A percentile compares a stretch with the other conserved stretches of the same genome.
phyloP scores from a whole-genome alignment of 202 grass and related monocot genomes.

The Musa balbisiana region DNA sequence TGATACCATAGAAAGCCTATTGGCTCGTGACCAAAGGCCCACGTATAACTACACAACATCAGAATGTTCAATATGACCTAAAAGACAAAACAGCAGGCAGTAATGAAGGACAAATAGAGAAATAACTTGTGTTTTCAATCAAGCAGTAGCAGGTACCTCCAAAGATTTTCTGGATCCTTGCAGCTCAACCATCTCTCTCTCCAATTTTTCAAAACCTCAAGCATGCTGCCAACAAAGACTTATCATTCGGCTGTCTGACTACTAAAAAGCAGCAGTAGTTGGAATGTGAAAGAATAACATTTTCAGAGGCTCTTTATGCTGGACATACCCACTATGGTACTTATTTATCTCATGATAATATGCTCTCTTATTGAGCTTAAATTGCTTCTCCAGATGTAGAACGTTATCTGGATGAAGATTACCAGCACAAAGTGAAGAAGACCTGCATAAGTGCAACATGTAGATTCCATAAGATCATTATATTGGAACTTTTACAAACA shows the following conservation, averaged over 20 bases:
- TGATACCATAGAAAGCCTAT: no score
- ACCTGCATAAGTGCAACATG: conserved; percentile 33
- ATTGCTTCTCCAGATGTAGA: conserved; percentile 40
- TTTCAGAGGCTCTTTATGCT: conserved; percentile 3
- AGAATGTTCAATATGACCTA: no score
- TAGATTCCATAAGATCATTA: no score
- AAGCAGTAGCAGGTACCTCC: conserved; percentile 26
- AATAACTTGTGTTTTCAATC: no score
- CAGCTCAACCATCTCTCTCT: conserved; percentile 59
- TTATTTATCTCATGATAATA: conserved; percentile 49
- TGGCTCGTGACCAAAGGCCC: no score
- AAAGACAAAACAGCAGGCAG: no score
- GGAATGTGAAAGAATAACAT: not conserved
- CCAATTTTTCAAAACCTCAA: conserved; percentile 69
- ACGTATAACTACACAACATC: no score
- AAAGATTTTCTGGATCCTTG: conserved; percentile 53
- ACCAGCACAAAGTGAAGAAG: conserved; percentile 54
- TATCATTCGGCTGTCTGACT: conserved; percentile 8
- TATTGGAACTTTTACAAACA: no score
- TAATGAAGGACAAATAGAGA: no score
- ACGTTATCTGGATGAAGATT: conserved; percentile 65
- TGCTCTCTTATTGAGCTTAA: conserved; percentile 39
- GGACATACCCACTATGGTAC: conserved; percentile 57
- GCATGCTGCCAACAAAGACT: conserved; percentile 43
- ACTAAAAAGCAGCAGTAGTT: not conserved